phyloP scores from a whole-genome alignment of 352 stramenopile species.

The Phytophthora quininea region DNA sequence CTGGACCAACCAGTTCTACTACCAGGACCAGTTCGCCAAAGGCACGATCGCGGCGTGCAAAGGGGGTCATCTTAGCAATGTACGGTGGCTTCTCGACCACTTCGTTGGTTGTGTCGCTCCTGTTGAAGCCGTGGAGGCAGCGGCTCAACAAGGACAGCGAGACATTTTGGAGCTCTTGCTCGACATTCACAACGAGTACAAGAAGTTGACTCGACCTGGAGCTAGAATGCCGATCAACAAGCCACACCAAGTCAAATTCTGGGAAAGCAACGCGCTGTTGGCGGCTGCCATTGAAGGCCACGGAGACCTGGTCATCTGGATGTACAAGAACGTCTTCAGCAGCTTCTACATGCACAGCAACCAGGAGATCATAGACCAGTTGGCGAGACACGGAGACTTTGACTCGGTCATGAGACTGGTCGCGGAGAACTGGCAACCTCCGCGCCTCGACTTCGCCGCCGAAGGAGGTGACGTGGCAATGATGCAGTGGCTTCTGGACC shows the following conservation, averaged over 20 bases:
- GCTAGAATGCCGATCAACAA: conserved; percentile 8
- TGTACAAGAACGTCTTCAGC: conserved; percentile 27
- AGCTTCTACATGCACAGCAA: conserved; percentile 31
- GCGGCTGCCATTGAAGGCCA: conserved; percentile 28
- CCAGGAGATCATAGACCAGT: conserved; percentile 28
- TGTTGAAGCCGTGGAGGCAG: background rate
- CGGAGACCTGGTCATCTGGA: conserved; percentile 27
- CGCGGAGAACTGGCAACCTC: conserved; percentile 17
- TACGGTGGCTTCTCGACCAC: conserved; percentile 26
- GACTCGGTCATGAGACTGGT: conserved; percentile 11
- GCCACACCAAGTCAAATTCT: conserved; percentile 33
- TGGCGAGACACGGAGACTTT: conserved; percentile 24
- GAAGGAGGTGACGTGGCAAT: conserved; percentile 30
- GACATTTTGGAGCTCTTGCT: background rate
- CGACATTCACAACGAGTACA: conserved; percentile 16
- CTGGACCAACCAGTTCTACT: conserved; percentile 33
- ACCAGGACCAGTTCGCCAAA: conserved; percentile 32
- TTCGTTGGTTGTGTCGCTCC: conserved; percentile 1
- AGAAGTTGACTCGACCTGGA: conserved; percentile 19
- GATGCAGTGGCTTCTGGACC: conserved; percentile 27
- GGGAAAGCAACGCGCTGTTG: conserved; percentile 31
- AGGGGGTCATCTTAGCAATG: conserved; percentile 13
- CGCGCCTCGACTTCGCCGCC: conserved; percentile 28
- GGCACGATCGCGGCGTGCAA: conserved; percentile 23
- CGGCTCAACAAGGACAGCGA: no score